A percentile compares a stretch with the other conserved stretches of the same genome.
Conservation (phyloP, 768 basidiomycete species). For the Exidia glandulosa region DNA sequence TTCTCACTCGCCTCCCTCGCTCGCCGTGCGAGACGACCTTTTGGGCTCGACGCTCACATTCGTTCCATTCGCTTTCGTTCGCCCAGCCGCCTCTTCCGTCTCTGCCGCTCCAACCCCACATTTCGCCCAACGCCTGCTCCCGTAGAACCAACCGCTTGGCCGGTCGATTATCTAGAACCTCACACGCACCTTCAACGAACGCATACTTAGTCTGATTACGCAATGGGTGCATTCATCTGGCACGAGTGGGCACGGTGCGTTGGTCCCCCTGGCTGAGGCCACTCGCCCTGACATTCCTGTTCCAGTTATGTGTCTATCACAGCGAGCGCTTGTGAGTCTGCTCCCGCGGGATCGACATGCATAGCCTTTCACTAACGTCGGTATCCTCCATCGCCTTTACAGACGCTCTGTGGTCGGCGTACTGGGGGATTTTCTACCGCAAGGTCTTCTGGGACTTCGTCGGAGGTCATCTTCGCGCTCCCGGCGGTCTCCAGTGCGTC, state of each 20-base stretch:
- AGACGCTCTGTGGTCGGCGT: slow-evolving; percentile 75
- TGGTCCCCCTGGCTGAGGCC: background rate
- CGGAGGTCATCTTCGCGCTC: slow-evolving; percentile 65
- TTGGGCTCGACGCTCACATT: slow-evolving; percentile 2
- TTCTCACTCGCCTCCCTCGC: slow-evolving; percentile 3
- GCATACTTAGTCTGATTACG: no score
- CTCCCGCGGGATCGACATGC: background rate
- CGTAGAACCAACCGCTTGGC: slow-evolving; percentile 4
- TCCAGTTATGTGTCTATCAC: slow-evolving; percentile 43
- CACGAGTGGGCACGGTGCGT: slow-evolving; percentile 54
- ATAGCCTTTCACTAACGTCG: slow-evolving; percentile 6
- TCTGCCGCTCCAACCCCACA: slow-evolving; percentile 11
- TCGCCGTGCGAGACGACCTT: slow-evolving; percentile 4
- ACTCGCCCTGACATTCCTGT: background rate
- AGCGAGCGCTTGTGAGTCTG: slow-evolving; percentile 58
- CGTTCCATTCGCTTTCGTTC: slow-evolving; percentile 1
- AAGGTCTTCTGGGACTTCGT: slow-evolving; percentile 97
- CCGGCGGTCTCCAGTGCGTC: slow-evolving; percentile 73
- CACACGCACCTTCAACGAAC: no score
- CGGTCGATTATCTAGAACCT: no score
- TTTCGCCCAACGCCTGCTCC: background rate
- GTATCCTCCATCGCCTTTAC: slow-evolving; percentile 1
- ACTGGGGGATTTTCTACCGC: slow-evolving; percentile 74
- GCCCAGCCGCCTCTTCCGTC: slow-evolving; percentile 10
- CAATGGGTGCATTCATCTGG: slow-evolving; percentile 78